Percentiles rank a stretch among this genome's conserved stretches.
These are phyloP conservation scores for Millerago galiae DNA, from an alignment of 805 yeast species.

Conservation along the genomic window DNA sequence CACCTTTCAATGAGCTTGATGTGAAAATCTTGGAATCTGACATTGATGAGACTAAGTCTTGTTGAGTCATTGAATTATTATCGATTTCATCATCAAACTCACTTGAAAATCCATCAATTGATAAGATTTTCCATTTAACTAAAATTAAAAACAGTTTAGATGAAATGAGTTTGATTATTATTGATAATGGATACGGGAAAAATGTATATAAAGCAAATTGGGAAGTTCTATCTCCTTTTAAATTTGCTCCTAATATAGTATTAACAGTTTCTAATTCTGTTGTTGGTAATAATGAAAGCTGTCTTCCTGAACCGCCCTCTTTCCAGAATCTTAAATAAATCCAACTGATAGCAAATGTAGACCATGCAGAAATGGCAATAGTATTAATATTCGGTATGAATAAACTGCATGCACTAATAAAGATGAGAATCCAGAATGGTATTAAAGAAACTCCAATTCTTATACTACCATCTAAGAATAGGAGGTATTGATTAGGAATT, in stretches of 20 bases:
- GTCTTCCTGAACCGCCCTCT: conserved; percentile 36
- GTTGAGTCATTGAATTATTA: conserved; percentile 13
- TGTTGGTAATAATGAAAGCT: conserved; percentile 35
- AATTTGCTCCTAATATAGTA: neutral
- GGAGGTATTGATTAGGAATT: conserved; percentile 45
- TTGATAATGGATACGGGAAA: conserved; percentile 35
- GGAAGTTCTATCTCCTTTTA: conserved; percentile 21
- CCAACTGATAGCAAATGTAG: conserved; percentile 36
- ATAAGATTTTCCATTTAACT: conserved; percentile 21
- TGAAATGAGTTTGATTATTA: conserved; percentile 20
- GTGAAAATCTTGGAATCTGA: conserved; percentile 33
- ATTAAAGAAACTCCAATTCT: conserved; percentile 26
- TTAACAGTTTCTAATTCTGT: conserved; percentile 25
- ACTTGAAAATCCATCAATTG: conserved; percentile 18
- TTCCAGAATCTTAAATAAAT: conserved; percentile 33
- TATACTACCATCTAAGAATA: conserved; percentile 40
- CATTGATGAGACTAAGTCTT: conserved; percentile 25
- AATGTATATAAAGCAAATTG: conserved; percentile 31
- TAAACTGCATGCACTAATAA: conserved; percentile 15
- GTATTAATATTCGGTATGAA: conserved; percentile 3
- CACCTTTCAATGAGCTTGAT: conserved; percentile 36
- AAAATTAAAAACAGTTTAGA: conserved; percentile 20
- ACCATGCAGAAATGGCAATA: conserved; percentile 2
- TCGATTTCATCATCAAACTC: conserved; percentile 23
- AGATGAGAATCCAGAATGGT: conserved; percentile 24